These are phyloP conservation scores for Coprinellus micaceus DNA, from an alignment of 768 basidiomycete species.

Conservation along the genomic window DNA sequence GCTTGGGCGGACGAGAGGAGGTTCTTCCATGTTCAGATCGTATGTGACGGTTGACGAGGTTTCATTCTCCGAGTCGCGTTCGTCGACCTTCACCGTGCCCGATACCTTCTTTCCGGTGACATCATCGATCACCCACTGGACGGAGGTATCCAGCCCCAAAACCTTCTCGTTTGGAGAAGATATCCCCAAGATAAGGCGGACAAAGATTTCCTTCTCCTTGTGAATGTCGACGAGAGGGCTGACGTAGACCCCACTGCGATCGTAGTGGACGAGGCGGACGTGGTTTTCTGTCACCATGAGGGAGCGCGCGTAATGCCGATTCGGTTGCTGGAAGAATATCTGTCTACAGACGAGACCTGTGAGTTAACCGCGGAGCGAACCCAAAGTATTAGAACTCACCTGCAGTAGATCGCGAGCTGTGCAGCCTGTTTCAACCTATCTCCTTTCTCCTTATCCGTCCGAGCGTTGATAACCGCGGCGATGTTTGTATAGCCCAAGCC, in stretches of 20 bases:
- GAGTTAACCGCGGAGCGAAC: no score
- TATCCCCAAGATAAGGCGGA: conserved; percentile 19
- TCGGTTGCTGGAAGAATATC: conserved; percentile 18
- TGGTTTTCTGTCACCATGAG: conserved; percentile 14
- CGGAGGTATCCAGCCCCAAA: conserved; percentile 20
- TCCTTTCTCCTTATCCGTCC: background rate
- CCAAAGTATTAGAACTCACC: no score
- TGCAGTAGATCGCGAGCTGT: background rate
- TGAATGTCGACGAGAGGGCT: conserved; percentile 17
- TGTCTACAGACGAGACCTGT: conserved; percentile 5
- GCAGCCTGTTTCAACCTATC: background rate
- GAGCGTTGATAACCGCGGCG: background rate
- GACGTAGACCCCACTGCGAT: conserved; percentile 16
- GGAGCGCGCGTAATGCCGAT: conserved; percentile 18
- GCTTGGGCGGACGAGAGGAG: conserved; percentile 13
- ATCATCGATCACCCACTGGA: conserved; percentile 14
- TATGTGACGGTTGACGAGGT: background rate
- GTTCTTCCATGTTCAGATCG: background rate
- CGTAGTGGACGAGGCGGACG: conserved; percentile 16
- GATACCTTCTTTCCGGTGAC: background rate
- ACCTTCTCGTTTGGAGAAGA: conserved; percentile 13
- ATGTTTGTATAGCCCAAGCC: background rate
- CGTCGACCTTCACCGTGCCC: background rate
- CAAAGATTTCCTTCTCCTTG: conserved; percentile 11
- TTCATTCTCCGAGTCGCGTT: background rate